Percentiles rank a stretch among this genome's conserved stretches.
Conservation (phyloP, 73 alveolate genomes). For the Tetrahymena thermophila region DNA sequence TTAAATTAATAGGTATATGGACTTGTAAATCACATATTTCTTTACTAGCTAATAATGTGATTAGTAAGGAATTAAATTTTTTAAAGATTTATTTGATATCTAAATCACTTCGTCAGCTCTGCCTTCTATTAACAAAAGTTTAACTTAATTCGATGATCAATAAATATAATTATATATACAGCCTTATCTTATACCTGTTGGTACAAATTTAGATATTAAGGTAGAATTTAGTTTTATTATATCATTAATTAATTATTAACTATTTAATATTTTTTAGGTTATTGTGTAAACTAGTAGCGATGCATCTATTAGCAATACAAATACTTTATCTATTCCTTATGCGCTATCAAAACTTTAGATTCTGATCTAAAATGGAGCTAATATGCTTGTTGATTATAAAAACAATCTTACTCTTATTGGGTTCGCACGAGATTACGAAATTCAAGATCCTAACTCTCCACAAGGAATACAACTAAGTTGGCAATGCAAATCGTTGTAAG, state of each 20-base stretch:
- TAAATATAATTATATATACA: too few relatives aligned
- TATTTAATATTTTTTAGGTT: too few relatives aligned
- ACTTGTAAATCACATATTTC: too few relatives aligned
- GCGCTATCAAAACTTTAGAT: not conserved
- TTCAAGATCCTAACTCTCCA: too few relatives aligned
- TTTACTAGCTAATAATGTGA: too few relatives aligned
- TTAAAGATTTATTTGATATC: not conserved
- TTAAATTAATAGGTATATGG: not conserved
- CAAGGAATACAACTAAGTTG: too few relatives aligned
- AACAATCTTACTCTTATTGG: not conserved
- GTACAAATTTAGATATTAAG: not conserved
- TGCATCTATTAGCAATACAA: not conserved
- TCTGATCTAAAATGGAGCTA: not conserved
- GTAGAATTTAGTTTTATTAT: not conserved
- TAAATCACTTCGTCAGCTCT: not conserved
- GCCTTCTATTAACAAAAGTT: not conserved
- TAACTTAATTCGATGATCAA: too few relatives aligned
- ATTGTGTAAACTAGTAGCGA: not conserved
- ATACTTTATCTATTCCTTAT: not conserved
- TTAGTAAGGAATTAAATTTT: too few relatives aligned
- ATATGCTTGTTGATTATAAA: not conserved
- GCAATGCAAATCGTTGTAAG: too few relatives aligned
- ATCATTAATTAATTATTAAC: too few relatives aligned
- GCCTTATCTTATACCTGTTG: not conserved
- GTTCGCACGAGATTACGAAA: not conserved